These are phyloP conservation scores for Termitomyces sp. DNA, from an alignment of 768 basidiomycete species.

Conservation along the genomic window DNA sequence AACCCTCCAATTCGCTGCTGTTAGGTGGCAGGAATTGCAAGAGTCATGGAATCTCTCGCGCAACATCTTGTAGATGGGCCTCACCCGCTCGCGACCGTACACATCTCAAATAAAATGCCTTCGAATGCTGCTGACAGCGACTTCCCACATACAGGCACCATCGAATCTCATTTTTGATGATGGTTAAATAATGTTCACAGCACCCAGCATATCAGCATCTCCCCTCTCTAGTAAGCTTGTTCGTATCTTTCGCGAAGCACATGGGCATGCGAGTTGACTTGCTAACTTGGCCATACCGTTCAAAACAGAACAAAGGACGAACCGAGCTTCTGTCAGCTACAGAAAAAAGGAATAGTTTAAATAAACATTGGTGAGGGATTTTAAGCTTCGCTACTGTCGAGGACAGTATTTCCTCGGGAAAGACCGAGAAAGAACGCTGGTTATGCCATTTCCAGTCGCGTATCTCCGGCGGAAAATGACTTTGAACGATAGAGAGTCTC, in stretches of 20 bases:
- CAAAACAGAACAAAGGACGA: not conserved
- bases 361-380: too few species aligned
- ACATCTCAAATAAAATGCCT: not conserved
- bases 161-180: not conserved
- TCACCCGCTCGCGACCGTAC: not conserved
- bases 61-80: not conserved
- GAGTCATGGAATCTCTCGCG: not conserved
- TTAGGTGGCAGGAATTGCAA: not conserved
- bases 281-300: not conserved
- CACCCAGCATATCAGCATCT: not conserved
- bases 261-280: not conserved
- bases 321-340: not conserved
- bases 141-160: not conserved
- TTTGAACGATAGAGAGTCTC: too few species aligned
- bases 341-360: too few species aligned
- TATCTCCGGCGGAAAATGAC: too few species aligned
- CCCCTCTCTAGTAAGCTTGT: not conserved
- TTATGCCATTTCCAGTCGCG: too few species aligned
- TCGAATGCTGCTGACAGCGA: not conserved
- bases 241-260: not conserved
- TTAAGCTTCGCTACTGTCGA: too few species aligned
- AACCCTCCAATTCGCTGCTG: not conserved
- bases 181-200: not conserved
- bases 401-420: too few species aligned
- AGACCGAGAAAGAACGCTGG: too few species aligned